Conservation (phyloP, 2,329 filamentous ascomycete genomes). For the Clonostachys sp. region DNA sequence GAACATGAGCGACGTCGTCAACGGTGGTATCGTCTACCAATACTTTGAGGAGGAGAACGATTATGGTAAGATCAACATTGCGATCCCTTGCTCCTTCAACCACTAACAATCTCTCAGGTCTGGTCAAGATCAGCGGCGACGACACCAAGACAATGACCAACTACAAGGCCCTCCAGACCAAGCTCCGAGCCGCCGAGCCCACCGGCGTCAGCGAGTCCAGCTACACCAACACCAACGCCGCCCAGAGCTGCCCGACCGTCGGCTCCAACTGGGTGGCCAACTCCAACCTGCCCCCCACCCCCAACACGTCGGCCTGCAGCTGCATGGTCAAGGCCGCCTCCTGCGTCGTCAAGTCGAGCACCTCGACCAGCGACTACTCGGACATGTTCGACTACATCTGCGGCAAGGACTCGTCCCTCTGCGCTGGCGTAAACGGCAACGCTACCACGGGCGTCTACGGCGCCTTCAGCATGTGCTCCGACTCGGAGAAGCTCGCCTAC, state of each 20-base stretch:
- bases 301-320: slow-evolving; percentile 72
- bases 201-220: slow-evolving; percentile 57
- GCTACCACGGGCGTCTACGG: slow-evolving; percentile 66
- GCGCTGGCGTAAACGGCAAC: slow-evolving; percentile 65
- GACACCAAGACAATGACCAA: slow-evolving; percentile 66
- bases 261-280: slow-evolving; percentile 59
- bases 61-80: slow-evolving; percentile 50
- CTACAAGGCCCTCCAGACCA: slow-evolving; percentile 66
- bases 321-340: slow-evolving; percentile 77
- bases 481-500: slow-evolving; percentile 67
- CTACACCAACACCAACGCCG: slow-evolving; percentile 53
- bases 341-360: slow-evolving; percentile 56
- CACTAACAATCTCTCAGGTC: slow-evolving; percentile 13
- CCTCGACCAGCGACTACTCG: slow-evolving; percentile 55
- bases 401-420: slow-evolving; percentile 49
- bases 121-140: slow-evolving; percentile 58
- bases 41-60: slow-evolving; percentile 90
- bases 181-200: slow-evolving; percentile 65
- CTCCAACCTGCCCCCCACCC: slow-evolving; percentile 71
- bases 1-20: slow-evolving; percentile 84
- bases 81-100: too few relatives aligned
- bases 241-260: slow-evolving; percentile 59
- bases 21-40: slow-evolving; percentile 98
- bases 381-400: slow-evolving; percentile 74
- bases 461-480: slow-evolving; percentile 72